Base-by-base conservation (phyloP, 805 yeast species). In the Candida corydali region DNA sequence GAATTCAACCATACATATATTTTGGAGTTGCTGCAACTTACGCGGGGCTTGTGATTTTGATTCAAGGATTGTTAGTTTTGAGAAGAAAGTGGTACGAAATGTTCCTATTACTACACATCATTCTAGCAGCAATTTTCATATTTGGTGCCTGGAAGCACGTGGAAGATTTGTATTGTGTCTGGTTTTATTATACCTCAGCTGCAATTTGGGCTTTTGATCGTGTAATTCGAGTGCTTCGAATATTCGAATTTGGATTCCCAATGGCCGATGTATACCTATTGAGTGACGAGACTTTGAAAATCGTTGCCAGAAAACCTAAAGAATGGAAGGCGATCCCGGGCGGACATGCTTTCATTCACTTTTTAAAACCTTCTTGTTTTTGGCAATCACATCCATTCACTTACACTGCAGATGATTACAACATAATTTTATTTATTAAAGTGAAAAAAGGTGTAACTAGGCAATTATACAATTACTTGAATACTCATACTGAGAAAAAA, bases 301-400 rank as follows among this genome's bases (percentile, higher is more conserved):
- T 80, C 16, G 58, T 65, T 11, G 65, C 78, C 9, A 71, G 71
- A 14, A 70, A 66, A 28, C 80, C 85, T 1, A 61, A 65, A 3
- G 55, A 67, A 46, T 80, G 84, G 80, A 62, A 65, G 17, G 65
- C 73, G 4, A 55, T 57, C 32, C 82, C 84, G 1, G 86, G 86
- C 1, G 79, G 80, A 17, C 81, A 76, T 53, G 76, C 77, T 19
- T 80, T 76, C 58, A 54, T 80, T 14, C 77, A 75, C 45, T 65
- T 75, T 43, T 48, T 76, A 29, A 59, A 49, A 23, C 62, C 66
- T 29, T 44, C 60, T 24, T 56, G 73, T 46, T 74, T 77, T 48
- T 75, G 81, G 76, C 81, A 80, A 47, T 77, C 85, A 1, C 86
- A 80, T 52, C 87, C 87, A 3, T 80, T 80, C 45, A 78, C 85